phyloP scores from a whole-genome alignment of 2,329 filamentous ascomycete genomes.

The Trichoderma sp. region DNA sequence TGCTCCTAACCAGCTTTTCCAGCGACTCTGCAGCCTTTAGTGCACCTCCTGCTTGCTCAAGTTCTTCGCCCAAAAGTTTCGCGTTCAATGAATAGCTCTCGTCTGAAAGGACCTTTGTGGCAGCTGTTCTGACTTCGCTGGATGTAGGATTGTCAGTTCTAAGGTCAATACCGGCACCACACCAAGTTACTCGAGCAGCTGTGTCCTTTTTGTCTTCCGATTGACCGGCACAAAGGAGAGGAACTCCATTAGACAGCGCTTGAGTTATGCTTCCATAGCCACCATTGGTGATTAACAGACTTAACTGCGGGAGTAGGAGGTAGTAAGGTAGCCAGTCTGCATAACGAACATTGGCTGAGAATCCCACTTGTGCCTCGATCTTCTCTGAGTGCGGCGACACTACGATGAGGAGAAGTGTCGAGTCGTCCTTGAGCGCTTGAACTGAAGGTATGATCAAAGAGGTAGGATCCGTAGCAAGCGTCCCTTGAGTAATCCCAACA shows the following conservation, averaged over 20 bases:
- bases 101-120: constrained; percentile 29
- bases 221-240: constrained; percentile 38
- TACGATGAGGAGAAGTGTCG: constrained; percentile 34
- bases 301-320: constrained; percentile 34
- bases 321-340: constrained; percentile 39
- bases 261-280: constrained; percentile 40
- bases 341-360: constrained; percentile 31
- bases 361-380: constrained; percentile 27
- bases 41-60: constrained; percentile 31
- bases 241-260: constrained; percentile 36
- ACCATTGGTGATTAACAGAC: constrained; percentile 38
- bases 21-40: constrained; percentile 29
- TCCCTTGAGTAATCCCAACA: constrained; percentile 40
- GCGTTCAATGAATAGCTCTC: constrained; percentile 27
- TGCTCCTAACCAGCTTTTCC: constrained; percentile 27
- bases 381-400: constrained; percentile 32
- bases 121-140: constrained; percentile 28
- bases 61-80: constrained; percentile 27
- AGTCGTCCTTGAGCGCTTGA: constrained; percentile 32
- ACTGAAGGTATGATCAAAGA: constrained; percentile 40
- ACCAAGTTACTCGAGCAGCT: constrained; percentile 33
- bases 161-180: constrained; percentile 36
- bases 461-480: constrained; percentile 37
- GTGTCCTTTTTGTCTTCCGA: constrained; percentile 40
- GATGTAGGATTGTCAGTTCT: constrained; percentile 35